Base-by-base conservation (phyloP, 1,284 basidiomycete genomes). In the Amylostereum areolatum region DNA sequence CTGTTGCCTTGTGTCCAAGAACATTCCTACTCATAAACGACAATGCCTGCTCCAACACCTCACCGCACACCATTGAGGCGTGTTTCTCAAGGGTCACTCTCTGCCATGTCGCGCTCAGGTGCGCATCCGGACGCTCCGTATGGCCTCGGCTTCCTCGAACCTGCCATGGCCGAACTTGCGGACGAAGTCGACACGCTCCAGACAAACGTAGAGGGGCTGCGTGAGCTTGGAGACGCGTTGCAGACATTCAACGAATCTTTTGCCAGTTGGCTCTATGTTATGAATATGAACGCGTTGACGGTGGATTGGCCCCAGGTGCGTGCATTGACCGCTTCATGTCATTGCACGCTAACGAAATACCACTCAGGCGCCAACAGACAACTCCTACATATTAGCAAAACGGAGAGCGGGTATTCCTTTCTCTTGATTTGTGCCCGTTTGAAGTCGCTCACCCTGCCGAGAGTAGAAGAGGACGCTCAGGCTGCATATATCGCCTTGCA, bases 221-320 rank as follows among this genome's bases (percentile, higher is more conserved):
- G 79, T 49, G 71, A 73, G 25, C 78, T 97, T 50, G 83, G 89
- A 62, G 74, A 85, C 45, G 85, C 89, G 18, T 74, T 97, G 43
- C 78, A 81, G 4, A 83, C 80, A 9, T 97, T 97, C 73, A 96
- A 97, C 63, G 94, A 97, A 65, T 85, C 85, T 36, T 97, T 97
- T 62, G 87, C 92, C 8, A 92, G 89, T 64, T 95, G 86, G 76
- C 68, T 97, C 18, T 95, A 94, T 65, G 84, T 87, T 8, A 83
- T 97, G 78, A 88, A 92, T 64, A 96, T 97, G 91, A 95, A 96
- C 61, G 86, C 92, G 1, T 80, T 95, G 55, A 94, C 92, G 29
- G 85, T 86, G 0, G 93, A 96, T 64, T 97, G 92, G 92, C 81
- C 81, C 0, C 87, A 95, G 76, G 91, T 87, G 57, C 52, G 78